phyloP scores from a whole-genome alignment of 2,329 filamentous ascomycete species.

The Microdochium bolleyi region DNA sequence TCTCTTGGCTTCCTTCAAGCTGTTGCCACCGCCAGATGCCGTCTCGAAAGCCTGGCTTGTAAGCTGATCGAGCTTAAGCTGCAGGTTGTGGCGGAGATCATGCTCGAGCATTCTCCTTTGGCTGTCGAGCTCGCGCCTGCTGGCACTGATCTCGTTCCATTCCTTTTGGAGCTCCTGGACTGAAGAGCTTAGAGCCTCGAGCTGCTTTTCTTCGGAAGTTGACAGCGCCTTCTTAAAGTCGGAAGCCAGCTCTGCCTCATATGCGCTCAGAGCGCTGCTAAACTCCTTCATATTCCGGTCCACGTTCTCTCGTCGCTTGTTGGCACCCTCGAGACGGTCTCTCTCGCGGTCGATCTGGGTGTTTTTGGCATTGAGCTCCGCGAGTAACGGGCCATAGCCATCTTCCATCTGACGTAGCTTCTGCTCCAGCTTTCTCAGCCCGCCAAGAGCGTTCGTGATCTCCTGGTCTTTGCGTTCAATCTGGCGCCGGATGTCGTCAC shows the following conservation, averaged over 20 bases:
- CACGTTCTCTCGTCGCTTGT: slow-evolving; percentile 56
- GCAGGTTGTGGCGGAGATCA: slow-evolving; percentile 82
- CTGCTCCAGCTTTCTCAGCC: slow-evolving; percentile 76
- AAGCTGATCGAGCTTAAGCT: slow-evolving; percentile 80
- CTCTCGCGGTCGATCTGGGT: slow-evolving; percentile 65
- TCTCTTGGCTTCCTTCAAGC: slow-evolving; percentile 68
- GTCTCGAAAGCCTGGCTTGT: slow-evolving; percentile 67
- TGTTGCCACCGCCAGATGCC: slow-evolving; percentile 51
- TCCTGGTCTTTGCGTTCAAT: slow-evolving; percentile 79
- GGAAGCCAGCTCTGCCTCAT: slow-evolving; percentile 72
- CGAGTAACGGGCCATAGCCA: slow-evolving; percentile 71
- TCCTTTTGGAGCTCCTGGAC: slow-evolving; percentile 70
- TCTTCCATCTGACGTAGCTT: slow-evolving; percentile 69
- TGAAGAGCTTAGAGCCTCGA: slow-evolving; percentile 61
- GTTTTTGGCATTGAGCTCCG: slow-evolving; percentile 70
- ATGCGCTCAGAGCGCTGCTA: slow-evolving; percentile 64
- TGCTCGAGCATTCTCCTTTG: slow-evolving; percentile 79
- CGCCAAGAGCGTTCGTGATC: slow-evolving; percentile 78
- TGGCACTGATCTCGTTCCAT: slow-evolving; percentile 65
- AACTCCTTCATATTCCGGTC: slow-evolving; percentile 69
- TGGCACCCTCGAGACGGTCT: slow-evolving; percentile 65
- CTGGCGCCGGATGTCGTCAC: slow-evolving; percentile 57
- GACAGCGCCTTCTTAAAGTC: slow-evolving; percentile 91
- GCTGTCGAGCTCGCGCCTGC: slow-evolving; percentile 69
- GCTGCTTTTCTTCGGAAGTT: slow-evolving; percentile 69